Conservation (phyloP, 108 stramenopile species). For the Chaetoceros muelleri region DNA sequence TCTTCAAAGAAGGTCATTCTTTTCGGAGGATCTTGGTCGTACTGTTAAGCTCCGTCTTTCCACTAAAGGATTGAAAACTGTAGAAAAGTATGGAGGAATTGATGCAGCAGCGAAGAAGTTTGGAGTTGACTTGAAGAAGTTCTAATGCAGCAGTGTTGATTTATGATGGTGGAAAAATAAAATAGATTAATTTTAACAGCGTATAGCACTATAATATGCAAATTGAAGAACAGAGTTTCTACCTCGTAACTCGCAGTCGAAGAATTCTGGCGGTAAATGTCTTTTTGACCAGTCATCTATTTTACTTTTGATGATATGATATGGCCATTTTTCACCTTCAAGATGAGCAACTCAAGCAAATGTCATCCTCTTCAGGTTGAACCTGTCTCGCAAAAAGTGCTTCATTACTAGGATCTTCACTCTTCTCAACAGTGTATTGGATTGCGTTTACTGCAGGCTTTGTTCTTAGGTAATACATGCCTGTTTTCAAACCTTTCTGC, state of each 20-base stretch:
- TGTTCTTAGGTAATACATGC: conserved; percentile 95
- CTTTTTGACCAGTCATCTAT: too few relatives aligned
- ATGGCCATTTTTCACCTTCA: background rate
- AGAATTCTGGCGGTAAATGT: too few relatives aligned
- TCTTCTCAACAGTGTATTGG: conserved; percentile 93
- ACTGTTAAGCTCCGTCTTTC: conserved; percentile 77
- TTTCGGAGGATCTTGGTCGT: conserved; percentile 73
- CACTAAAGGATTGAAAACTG: conserved; percentile 94
- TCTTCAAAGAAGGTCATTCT: conserved; percentile 83
- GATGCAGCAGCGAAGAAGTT: conserved; percentile 92
- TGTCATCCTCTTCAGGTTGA: conserved; percentile 10
- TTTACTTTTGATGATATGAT: background rate
- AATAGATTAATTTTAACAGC: too few relatives aligned
- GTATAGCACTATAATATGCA: too few relatives aligned
- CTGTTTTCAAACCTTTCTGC: conserved; percentile 93
- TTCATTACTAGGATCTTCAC: conserved; percentile 1
- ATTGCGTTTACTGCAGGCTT: conserved; percentile 96
- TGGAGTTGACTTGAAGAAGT: conserved; percentile 77
- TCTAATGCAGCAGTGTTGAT: conserved; percentile 26
- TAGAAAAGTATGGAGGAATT: conserved; percentile 88
- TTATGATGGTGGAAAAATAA: too few relatives aligned
- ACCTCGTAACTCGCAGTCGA: too few relatives aligned
- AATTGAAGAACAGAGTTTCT: too few relatives aligned
- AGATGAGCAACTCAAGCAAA: conserved; percentile 18
- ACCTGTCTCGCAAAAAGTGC: conserved; percentile 4